Evolutionary conservation across 2,329 filamentous ascomycete species (phyloP), one percentile per base, ranked within the genome.

Genomic region (Cordyceps cicadae): DNA sequence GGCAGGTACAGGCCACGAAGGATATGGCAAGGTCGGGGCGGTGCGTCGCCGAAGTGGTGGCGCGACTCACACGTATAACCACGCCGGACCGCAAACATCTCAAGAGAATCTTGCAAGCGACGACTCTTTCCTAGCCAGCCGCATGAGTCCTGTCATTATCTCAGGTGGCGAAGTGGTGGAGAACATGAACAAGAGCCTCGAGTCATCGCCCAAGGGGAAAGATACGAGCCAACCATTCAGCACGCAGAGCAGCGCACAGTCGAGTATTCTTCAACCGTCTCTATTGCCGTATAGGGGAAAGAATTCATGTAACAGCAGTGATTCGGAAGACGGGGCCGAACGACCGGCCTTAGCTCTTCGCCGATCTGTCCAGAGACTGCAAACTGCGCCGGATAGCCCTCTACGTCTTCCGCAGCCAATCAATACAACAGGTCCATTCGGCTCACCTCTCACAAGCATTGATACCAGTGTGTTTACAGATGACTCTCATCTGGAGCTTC

Each of bases 1-100:
- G 17, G 93, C 93, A 46, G 93, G 93, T n/a, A 97, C 93, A 43
- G 93, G 93, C 0, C 92, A 97, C 68, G 93, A 97, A 75, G 88
- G 88, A 1, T 92, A 93, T 67, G 88, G 88, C 0, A 82, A 82
- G 60, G 78, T 90, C 60, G 85, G 86, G 3, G 76, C 80, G 5
- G 67, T 77, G 34, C 82, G 86, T 62, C 82, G 87, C 34, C 82
- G 87, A 59, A 90, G 86, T 67, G 83, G 81, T 62, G 87, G 83
- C 67, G 75, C 78, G 8, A 82, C 78, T 63, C 66, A 76, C 26
- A 70, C 72, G 3, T 77, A 76, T n/a, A 79, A 75, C 29, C 76
- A 77, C 21, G 69, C 72, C 14, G 77, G 75, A 5, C 72, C 72
- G 21, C 72, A 76, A 56, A 74, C 77, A 5, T 83, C 82, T 0